Base-by-base conservation (phyloP, 2,329 filamentous ascomycete species). In the Beauveria pseudobassiana region DNA sequence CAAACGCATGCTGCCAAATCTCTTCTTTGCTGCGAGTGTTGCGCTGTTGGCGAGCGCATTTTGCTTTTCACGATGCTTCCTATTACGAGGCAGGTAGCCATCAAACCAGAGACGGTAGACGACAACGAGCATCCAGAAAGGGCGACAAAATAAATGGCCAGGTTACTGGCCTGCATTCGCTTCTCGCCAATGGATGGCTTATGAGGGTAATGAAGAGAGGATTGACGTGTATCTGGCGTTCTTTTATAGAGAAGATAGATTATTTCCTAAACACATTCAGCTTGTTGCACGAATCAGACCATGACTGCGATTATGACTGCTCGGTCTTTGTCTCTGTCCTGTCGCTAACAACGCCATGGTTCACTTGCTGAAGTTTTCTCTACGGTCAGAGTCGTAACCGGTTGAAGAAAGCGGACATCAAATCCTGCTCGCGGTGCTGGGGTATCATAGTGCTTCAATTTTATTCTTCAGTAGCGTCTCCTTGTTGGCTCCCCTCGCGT, bases 401-500 rank as follows among this genome's bases (percentile, higher is more conserved):
- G 34, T 38, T 6, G 34, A 14, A 16, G 34, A 14, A 38, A 16
- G 34, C 12, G 14, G 10, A 38, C 5, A 12, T 38, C 12, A 38
- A 38, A 38, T 38, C 34, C 14, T 28, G 14, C 5, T 28, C 2
- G 7, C 5, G 3, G 38, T 14, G 38, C 22, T 43, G 26, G 40
- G 53, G 54, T 38, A 57, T 57, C 28, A 28, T 45, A 12, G 40
- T 10, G 14, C 9, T 22, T 1, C 10, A 26, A 56, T n/a, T 42
- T 34, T 59, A 64, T 22, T 63, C 63, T 56, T 64, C 61, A 4
- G 22, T 62, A 12, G 62, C 61, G 14, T 42, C 53, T 8, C 16
- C 55, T 46, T 54, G 58, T 9, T 63, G 57, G 64, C 22, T 63
- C 63, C 51, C 63, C 28, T 65, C 64, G 7, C 49, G 63, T n/a